phyloP scores from a whole-genome alignment of 169 alveolate genomes.

The Plasmodium knowlesi region DNA sequence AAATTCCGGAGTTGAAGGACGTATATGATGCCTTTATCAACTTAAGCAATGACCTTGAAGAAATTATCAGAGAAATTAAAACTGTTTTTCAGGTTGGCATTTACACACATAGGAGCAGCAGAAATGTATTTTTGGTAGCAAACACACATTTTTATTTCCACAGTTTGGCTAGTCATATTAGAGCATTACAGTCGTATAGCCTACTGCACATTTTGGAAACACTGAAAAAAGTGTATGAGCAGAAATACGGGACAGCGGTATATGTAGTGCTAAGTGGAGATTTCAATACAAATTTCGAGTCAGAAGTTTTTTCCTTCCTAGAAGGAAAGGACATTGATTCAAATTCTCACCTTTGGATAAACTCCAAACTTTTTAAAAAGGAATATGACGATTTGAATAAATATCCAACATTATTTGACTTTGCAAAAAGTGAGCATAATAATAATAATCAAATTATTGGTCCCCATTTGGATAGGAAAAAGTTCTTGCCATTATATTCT shows the following conservation, averaged over 20 bases:
- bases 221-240: conserved; percentile 26
- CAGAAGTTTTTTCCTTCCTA: conserved; percentile 62
- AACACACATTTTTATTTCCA: conserved; percentile 74
- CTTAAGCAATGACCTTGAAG: conserved; percentile 30
- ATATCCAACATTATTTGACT: conserved; percentile 55
- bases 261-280: conserved; percentile 63
- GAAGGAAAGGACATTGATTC: conserved; percentile 44
- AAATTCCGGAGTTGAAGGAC: conserved; percentile 25
- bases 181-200: conserved; percentile 48
- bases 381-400: conserved; percentile 70
- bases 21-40: conserved; percentile 43
- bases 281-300: conserved; percentile 62
- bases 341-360: conserved; percentile 43
- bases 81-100: conserved; percentile 69
- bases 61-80: conserved; percentile 49
- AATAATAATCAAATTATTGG: conserved; percentile 26
- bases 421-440: background rate
- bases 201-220: conserved; percentile 31
- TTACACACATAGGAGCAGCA: conserved; percentile 26
- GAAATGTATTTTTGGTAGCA: conserved; percentile 26
- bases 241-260: conserved; percentile 11
- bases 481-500: conserved; percentile 47
- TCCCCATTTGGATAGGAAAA: conserved; percentile 55
- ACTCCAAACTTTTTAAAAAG: conserved; percentile 60
- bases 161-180: conserved; percentile 63